Evolutionary conservation across 768 basidiomycete species (phyloP), one percentile per base, ranked within the genome.

Genomic region (Leccinum truebloodii): DNA sequence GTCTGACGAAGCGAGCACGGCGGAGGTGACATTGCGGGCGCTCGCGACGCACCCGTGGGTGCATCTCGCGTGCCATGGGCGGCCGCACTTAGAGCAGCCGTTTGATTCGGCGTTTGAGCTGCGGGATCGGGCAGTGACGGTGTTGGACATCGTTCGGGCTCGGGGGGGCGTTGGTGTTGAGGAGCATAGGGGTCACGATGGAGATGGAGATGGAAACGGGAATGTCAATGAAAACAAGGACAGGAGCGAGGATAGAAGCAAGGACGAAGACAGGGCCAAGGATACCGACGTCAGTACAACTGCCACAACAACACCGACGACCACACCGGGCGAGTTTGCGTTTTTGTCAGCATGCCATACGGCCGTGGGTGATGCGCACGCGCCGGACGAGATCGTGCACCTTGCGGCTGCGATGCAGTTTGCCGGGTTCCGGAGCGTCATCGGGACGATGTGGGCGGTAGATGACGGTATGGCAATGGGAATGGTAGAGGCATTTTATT

Each of bases 281-380:
- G 48, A 49, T 5, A 49, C 6, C 24, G 48, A 49, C 22, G 22
- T 8, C 13, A 41, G 9, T n/a, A 41, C 18, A 9, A n/a, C 41
- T 41, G 18, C 9, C n/a, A 41, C 18, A 41, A 4, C 41, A n/a
- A n/a, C 41, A 41, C 41, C 41, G n/a, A 41, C 41, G n/a, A 41
- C 22, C 14, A 49, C 48, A 13, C 22, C 48, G 1, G 48, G 61
- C 6, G 66, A 69, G 13, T 68, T 77, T 14, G 75, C 72, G 1
- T 76, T 77, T 28, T 60, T 76, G 4, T 77, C 76, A 16, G 76
- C 75, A 0, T 76, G 75, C 35, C 69, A 77, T 35, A 76, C 75
- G 0, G 66, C 71, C 7, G 67, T 59, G 3, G 67, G 66, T 2
- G 67, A 67, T 57, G 52, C 3, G 3, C 18, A 59, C 0, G 67